A percentile compares a stretch with the other conserved stretches of the same genome.
Evolutionary conservation across 768 basidiomycete genomes (phyloP).

Genomic region (Collybia sordida): DNA sequence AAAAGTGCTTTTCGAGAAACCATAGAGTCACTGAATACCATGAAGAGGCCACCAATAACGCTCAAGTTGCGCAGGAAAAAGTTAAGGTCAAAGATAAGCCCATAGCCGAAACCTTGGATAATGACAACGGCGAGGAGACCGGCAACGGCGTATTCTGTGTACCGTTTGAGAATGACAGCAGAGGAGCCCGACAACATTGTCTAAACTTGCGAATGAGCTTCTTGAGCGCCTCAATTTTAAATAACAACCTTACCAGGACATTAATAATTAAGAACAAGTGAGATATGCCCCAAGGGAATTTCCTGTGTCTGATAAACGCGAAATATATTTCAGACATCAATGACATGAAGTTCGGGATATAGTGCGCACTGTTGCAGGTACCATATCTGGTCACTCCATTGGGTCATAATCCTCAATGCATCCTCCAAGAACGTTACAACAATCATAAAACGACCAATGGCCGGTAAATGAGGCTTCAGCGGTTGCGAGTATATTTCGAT

Average conservation of each 20-base stretch:
- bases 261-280: slow-evolving; percentile 92
- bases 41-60: slow-evolving; percentile 97
- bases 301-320: slow-evolving; percentile 67
- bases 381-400: slow-evolving; percentile 98
- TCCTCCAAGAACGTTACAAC: slow-evolving; percentile 99
- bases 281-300: slow-evolving; percentile 94
- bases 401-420: slow-evolving; percentile 87
- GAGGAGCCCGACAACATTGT: slow-evolving; percentile 86
- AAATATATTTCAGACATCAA: slow-evolving; percentile 10
- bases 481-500: slow-evolving; percentile 94
- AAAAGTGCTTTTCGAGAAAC: slow-evolving; percentile 84
- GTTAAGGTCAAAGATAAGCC: slow-evolving; percentile 98
- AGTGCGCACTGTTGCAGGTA: slow-evolving; percentile 87
- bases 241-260: slow-evolving; percentile 67
- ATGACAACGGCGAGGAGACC: slow-evolving; percentile 91
- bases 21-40: slow-evolving; percentile 98
- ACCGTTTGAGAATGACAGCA: slow-evolving; percentile 82
- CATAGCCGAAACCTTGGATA: slow-evolving; percentile 97
- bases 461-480: slow-evolving; percentile 89
- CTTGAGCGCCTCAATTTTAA: neutral
- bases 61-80: slow-evolving; percentile 99
- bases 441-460: slow-evolving; percentile 94
- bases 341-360: neutral
- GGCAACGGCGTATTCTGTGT: slow-evolving; percentile 86
- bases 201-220: slow-evolving; percentile 39